These are phyloP conservation scores for Amanita rimosa DNA, from an alignment of 768 basidiomycete species.

Conservation along the genomic window DNA sequence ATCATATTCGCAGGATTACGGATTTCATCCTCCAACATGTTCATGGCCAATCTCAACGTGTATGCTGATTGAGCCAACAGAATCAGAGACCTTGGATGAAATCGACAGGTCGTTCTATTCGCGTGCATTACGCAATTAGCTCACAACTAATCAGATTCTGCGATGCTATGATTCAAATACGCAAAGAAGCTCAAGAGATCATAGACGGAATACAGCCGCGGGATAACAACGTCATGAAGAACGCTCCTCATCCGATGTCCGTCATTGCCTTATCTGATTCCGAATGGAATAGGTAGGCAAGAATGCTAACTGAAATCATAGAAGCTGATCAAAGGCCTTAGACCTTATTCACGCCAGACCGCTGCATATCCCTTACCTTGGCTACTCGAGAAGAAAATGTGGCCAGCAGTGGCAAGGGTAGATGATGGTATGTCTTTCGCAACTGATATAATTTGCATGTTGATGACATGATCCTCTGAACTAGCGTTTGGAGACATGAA, in stretches of 20 bases:
- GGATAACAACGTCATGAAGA: slow-evolving; percentile 87
- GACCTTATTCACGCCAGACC: slow-evolving; percentile 81
- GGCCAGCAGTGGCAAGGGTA: slow-evolving; percentile 87
- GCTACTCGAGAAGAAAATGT: slow-evolving; percentile 86
- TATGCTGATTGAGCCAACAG: slow-evolving; percentile 97
- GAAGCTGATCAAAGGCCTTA: slow-evolving; percentile 15
- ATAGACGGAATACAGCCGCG: slow-evolving; percentile 78
- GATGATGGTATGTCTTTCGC: slow-evolving; percentile 67
- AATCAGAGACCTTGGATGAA: slow-evolving; percentile 90
- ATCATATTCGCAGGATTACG: slow-evolving; percentile 52
- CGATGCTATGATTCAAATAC: slow-evolving; percentile 96
- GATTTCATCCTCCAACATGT: slow-evolving; percentile 95
- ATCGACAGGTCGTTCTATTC: slow-evolving; percentile 55
- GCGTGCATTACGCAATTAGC: not conserved
- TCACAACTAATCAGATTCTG: slow-evolving; percentile 55
- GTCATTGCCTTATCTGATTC: slow-evolving; percentile 59
- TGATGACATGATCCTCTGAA: slow-evolving; percentile 5
- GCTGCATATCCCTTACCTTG: slow-evolving; percentile 87
- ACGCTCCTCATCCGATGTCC: slow-evolving; percentile 86
- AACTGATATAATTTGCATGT: not conserved
- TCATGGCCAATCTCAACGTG: slow-evolving; percentile 97
- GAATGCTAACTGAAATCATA: not conserved
- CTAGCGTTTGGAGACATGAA: slow-evolving; percentile 89
- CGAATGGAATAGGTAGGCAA: slow-evolving; percentile 75
- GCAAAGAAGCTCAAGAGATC: slow-evolving; percentile 83